phyloP scores from a whole-genome alignment of 352 stramenopile genomes.

The Globisporangium perplexum region DNA sequence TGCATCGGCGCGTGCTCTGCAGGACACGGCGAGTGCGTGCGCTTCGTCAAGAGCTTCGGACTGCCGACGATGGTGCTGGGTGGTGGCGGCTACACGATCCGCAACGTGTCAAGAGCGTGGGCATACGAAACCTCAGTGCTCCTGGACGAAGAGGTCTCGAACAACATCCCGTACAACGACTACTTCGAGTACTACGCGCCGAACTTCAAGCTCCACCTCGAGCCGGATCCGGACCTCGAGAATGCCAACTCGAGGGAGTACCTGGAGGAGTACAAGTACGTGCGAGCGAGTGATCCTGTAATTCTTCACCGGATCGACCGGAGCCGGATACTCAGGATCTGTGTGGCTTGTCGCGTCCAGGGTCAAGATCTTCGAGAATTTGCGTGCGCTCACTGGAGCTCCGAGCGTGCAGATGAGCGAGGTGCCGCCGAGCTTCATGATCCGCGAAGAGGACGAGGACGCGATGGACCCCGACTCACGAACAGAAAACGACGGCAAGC shows the following conservation, averaged over 20 bases:
- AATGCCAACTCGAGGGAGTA: constrained; percentile 85
- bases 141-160: constrained; percentile 84
- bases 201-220: constrained; percentile 82
- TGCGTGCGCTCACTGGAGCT: constrained; percentile 61
- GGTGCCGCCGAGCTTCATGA: constrained; percentile 61
- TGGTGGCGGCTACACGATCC: constrained; percentile 97
- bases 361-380: constrained; percentile 83
- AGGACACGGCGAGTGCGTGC: constrained; percentile 94
- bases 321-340: not conserved
- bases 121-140: constrained; percentile 97
- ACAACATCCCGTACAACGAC: constrained; percentile 99
- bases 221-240: constrained; percentile 68
- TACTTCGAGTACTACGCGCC: constrained; percentile 99
- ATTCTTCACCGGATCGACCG: not conserved
- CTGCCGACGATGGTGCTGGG: constrained; percentile 96
- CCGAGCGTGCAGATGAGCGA: constrained; percentile 81
- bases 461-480: constrained; percentile 57
- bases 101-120: constrained; percentile 93
- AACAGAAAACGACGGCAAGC: constrained; percentile 62
- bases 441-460: constrained; percentile 81
- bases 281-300: not conserved
- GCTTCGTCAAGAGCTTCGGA: constrained; percentile 95
- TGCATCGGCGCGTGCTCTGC: constrained; percentile 16
- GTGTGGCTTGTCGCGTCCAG: constrained; percentile 24
- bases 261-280: constrained; percentile 82